phyloP scores from a whole-genome alignment of 768 basidiomycete species.

The Psilocybe subaeruginosa region DNA sequence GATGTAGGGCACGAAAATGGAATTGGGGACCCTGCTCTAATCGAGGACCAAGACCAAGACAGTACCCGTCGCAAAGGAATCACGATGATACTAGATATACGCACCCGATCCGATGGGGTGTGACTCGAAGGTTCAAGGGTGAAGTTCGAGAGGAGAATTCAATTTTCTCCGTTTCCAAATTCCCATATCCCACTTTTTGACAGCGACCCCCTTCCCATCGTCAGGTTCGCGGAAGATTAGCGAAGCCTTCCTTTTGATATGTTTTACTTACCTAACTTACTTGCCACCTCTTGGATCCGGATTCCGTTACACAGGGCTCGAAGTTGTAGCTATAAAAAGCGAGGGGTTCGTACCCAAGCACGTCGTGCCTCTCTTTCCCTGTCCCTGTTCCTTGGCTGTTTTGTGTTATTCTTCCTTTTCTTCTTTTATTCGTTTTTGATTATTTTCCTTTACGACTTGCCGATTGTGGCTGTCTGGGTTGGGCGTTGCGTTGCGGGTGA shows the following conservation, averaged over 20 bases:
- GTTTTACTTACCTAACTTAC: not conserved
- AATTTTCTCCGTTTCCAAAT: not conserved
- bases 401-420: not conserved
- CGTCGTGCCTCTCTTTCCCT: not conserved
- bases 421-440: not conserved
- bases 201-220: not conserved
- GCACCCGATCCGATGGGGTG: not conserved
- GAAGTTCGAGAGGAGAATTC: not conserved
- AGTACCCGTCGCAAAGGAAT: too few relatives aligned
- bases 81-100: too few relatives aligned
- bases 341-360: not conserved
- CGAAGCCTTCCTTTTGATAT: not conserved
- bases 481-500: conserved; percentile 6
- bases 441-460: too few relatives aligned
- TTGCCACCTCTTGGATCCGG: conserved; percentile 1
- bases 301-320: not conserved
- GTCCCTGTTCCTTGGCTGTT: not conserved
- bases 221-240: conserved; percentile 6
- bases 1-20: not conserved
- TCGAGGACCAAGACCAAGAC: not conserved
- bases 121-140: not conserved
- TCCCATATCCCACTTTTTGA: not conserved
- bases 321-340: not conserved
- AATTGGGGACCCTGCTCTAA: not conserved
- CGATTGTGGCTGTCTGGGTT: not conserved